These are phyloP conservation scores for Tricholoma furcatifolium DNA, from an alignment of 768 basidiomycete genomes.

Conservation along the genomic window DNA sequence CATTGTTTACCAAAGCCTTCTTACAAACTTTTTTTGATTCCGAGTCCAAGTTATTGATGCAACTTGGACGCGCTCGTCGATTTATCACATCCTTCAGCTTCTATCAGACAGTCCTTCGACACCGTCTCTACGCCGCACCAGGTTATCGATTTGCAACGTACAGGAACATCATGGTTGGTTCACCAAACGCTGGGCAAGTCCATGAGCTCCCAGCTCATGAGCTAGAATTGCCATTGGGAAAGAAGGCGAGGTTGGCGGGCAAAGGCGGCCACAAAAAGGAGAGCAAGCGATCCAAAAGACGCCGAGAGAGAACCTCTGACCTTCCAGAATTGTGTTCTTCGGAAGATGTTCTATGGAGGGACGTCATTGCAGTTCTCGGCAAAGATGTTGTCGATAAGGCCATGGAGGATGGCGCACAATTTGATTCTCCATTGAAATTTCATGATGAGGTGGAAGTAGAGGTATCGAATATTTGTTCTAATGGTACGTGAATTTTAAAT, in stretches of 20 bases:
- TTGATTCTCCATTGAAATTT: constrained; percentile 57
- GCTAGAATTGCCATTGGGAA: constrained; percentile 23
- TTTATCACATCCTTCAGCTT: constrained; percentile 1
- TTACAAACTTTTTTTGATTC: constrained; percentile 8
- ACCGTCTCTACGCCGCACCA: background rate
- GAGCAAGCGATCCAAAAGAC: constrained; percentile 25
- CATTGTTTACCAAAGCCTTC: constrained; percentile 11
- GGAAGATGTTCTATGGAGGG: constrained; percentile 74
- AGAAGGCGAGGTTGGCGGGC: constrained; percentile 25
- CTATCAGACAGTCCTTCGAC: background rate
- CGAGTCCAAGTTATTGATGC: background rate
- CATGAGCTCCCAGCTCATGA: constrained; percentile 18
- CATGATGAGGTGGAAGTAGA: constrained; percentile 66
- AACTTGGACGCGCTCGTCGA: constrained; percentile 1
- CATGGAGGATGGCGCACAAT: constrained; percentile 47
- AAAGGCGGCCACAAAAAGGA: constrained; percentile 22
- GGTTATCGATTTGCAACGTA: background rate
- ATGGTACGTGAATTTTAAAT: constrained; percentile 39
- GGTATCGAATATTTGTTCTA: constrained; percentile 62
- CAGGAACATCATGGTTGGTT: constrained; percentile 10
- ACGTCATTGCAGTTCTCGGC: constrained; percentile 70
- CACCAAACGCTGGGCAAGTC: constrained; percentile 19
- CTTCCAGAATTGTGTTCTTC: constrained; percentile 64
- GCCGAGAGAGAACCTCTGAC: constrained; percentile 35
- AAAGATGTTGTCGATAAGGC: constrained; percentile 49